A percentile compares a stretch with the other conserved stretches of the same genome.
Conservation (phyloP, 1,284 basidiomycete genomes). For the Trametes pubescens region DNA sequence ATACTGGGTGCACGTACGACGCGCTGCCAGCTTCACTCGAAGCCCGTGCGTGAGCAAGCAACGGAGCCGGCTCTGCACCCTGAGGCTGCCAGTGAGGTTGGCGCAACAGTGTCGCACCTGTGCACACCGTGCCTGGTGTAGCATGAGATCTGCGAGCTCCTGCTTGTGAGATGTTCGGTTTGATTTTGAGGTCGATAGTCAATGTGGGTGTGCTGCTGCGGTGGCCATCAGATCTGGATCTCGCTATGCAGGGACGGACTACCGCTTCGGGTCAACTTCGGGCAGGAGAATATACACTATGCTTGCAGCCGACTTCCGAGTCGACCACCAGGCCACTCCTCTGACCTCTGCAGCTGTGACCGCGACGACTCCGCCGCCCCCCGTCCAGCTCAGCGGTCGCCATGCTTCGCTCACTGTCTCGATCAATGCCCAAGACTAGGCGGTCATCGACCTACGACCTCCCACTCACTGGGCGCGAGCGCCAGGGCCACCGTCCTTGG, state of each 20-base stretch:
- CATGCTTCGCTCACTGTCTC: constrained; percentile 30
- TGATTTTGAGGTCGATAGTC: not conserved
- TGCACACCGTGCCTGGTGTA: too few relatives aligned
- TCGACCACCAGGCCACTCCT: not conserved
- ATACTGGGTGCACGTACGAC: too few relatives aligned
- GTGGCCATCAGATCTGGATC: constrained; percentile 4
- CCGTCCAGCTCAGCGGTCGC: constrained; percentile 11
- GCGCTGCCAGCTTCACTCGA: too few relatives aligned
- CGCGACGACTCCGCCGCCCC: constrained; percentile 9
- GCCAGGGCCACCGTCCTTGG: constrained; percentile 18
- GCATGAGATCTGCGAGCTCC: too few relatives aligned
- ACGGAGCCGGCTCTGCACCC: too few relatives aligned
- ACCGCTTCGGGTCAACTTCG: not conserved
- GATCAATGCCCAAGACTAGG: constrained; percentile 10
- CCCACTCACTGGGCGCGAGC: constrained; percentile 19
- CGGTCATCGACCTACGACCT: constrained; percentile 14
- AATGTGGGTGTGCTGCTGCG: not conserved
- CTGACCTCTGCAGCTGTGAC: constrained; percentile 2
- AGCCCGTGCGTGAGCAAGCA: too few relatives aligned
- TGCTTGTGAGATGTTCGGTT: too few relatives aligned
- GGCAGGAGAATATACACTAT: not conserved
- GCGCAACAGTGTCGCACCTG: too few relatives aligned
- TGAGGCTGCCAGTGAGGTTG: too few relatives aligned
- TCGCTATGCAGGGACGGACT: not conserved
- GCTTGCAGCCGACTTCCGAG: not conserved